Evolutionary conservation across 2,329 filamentous ascomycete genomes (phyloP).

Genomic region (Neonectria hederae): DNA sequence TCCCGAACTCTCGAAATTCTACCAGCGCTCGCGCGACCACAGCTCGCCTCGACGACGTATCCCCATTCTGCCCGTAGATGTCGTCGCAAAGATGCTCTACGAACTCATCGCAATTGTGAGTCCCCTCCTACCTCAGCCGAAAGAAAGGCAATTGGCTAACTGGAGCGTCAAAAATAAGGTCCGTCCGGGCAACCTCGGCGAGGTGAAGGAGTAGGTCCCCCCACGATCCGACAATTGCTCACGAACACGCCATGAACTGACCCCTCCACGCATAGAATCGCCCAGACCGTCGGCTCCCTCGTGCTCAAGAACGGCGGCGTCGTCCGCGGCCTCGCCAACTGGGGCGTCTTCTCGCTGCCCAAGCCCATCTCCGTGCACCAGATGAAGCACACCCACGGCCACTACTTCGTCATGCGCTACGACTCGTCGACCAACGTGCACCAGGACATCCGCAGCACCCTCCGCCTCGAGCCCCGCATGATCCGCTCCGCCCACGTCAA

Average conservation of each 20-base stretch:
- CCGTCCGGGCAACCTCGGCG: slow-evolving; percentile 86
- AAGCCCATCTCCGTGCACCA: slow-evolving; percentile 83
- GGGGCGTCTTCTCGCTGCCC: slow-evolving; percentile 91
- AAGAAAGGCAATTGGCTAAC: slow-evolving; percentile 32
- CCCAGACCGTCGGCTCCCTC: slow-evolving; percentile 82
- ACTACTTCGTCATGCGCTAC: slow-evolving; percentile 99
- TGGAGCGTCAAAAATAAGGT: slow-evolving; percentile 66
- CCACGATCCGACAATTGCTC: slow-evolving; percentile 3
- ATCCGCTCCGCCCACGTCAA: slow-evolving; percentile 88
- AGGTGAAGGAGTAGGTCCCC: slow-evolving; percentile 89
- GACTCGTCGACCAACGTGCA: slow-evolving; percentile 81
- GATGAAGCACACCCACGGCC: slow-evolving; percentile 82
- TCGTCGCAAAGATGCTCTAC: slow-evolving; percentile 80
- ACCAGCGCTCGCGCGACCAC: slow-evolving; percentile 28
- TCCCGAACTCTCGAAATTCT: slow-evolving; percentile 36
- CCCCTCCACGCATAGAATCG: slow-evolving; percentile 70
- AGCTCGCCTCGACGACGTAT: slow-evolving; percentile 27
- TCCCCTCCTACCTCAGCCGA: slow-evolving; percentile 29
- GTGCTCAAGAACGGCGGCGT: slow-evolving; percentile 88
- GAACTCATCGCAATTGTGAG: slow-evolving; percentile 95
- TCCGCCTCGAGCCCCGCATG: slow-evolving; percentile 89
- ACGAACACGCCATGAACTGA: slow-evolving; percentile 21
- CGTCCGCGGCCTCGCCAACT: slow-evolving; percentile 92
- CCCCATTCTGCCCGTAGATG: slow-evolving; percentile 39
- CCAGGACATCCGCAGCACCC: slow-evolving; percentile 75